phyloP scores from a whole-genome alignment of 2,329 filamentous ascomycete genomes.

The Ambrosiella xylebori region DNA sequence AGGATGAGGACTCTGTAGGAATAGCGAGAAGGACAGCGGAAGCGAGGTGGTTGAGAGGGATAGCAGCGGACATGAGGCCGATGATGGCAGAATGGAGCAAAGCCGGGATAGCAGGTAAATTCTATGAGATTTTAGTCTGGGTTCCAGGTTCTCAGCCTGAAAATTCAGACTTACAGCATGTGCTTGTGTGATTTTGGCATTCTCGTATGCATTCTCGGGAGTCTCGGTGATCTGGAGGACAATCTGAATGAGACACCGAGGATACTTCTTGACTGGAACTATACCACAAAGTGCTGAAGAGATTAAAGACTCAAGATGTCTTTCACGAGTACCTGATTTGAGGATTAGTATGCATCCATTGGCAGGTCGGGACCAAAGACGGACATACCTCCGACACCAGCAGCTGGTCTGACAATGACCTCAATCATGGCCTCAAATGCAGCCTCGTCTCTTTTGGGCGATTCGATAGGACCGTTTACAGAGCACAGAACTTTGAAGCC shows the following conservation, averaged over 20 bases:
- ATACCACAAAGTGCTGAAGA: slow-evolving; percentile 56
- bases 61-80: slow-evolving; percentile 62
- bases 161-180: slow-evolving; percentile 33
- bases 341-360: not conserved
- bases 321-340: slow-evolving; percentile 47
- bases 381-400: slow-evolving; percentile 58
- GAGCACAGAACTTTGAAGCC: slow-evolving; percentile 71
- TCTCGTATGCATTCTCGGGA: slow-evolving; percentile 49
- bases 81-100: slow-evolving; percentile 66
- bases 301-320: slow-evolving; percentile 65
- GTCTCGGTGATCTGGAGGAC: slow-evolving; percentile 58
- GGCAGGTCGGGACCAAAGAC: not conserved
- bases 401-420: slow-evolving; percentile 72
- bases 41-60: slow-evolving; percentile 61
- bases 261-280: slow-evolving; percentile 58
- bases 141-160: not conserved
- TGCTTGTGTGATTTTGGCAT: slow-evolving; percentile 41
- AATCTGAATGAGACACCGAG: slow-evolving; percentile 61
- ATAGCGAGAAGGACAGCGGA: slow-evolving; percentile 49
- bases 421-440: slow-evolving; percentile 84
- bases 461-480: slow-evolving; percentile 87
- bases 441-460: slow-evolving; percentile 65
- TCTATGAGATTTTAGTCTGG: slow-evolving; percentile 28
- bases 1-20: slow-evolving; percentile 23
- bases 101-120: slow-evolving; percentile 62